Percentiles rank a stretch among this genome's conserved stretches.
Conservation (phyloP, 257 asterid genomes). For the Solanum chilense region DNA sequence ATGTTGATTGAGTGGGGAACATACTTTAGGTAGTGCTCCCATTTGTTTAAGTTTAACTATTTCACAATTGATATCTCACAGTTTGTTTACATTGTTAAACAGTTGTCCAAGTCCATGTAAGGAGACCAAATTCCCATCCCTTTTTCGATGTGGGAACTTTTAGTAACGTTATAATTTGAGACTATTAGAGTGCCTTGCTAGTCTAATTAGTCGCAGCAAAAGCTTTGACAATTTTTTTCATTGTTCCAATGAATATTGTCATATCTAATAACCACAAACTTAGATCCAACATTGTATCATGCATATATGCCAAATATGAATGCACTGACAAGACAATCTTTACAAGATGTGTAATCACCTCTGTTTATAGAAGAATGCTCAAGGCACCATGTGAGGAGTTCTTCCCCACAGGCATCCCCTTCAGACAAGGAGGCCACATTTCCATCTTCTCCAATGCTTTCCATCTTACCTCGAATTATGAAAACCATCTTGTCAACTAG, state of each 20-base stretch:
- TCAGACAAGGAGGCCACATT: constrained; percentile 42
- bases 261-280: background rate
- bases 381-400: constrained; percentile 91
- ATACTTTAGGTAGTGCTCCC: background rate
- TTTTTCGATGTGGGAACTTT: background rate
- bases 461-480: constrained; percentile 79
- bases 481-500: constrained; percentile 85
- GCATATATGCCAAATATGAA: background rate
- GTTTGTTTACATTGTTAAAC: background rate
- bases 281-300: background rate
- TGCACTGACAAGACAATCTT: background rate
- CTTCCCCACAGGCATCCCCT: constrained; percentile 92
- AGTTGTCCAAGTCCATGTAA: background rate
- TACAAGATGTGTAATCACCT: constrained; percentile 26
- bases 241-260: background rate
- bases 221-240: background rate
- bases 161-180: background rate
- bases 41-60: background rate
- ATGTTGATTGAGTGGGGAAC: background rate
- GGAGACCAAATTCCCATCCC: background rate
- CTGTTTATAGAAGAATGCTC: constrained; percentile 75
- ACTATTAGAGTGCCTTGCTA: background rate
- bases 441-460: constrained; percentile 66
- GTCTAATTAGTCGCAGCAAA: background rate
- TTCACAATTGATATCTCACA: background rate